Evolutionary conservation across 2,329 filamentous ascomycete genomes (phyloP).

Genomic region (Cordyceps tenuipes): DNA sequence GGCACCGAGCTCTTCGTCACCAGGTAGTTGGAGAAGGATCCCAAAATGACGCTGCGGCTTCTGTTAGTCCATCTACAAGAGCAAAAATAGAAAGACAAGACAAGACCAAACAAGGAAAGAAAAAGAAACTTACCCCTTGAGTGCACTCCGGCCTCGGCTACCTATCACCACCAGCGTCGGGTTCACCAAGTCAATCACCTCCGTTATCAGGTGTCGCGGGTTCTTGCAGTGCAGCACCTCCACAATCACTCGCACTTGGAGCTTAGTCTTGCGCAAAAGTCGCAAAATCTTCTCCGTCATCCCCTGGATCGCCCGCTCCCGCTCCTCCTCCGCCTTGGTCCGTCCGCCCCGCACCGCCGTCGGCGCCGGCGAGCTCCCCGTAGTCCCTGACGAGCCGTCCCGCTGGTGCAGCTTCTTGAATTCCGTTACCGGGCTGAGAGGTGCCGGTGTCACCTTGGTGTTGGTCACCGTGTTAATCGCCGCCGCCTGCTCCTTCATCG

Average conservation of each 20-base stretch:
- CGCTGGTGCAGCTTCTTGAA: constrained; percentile 23
- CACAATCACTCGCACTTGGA: constrained; percentile 88
- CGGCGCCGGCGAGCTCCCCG: constrained; percentile 40
- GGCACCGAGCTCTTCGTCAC: constrained; percentile 95
- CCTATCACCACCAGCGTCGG: constrained; percentile 91
- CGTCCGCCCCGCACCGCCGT: constrained; percentile 38
- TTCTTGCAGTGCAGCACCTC: constrained; percentile 99
- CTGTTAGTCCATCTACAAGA: neutral
- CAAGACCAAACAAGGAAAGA: neutral
- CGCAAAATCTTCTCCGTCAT: constrained; percentile 81
- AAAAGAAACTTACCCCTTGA: constrained; percentile 70
- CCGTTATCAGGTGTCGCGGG: constrained; percentile 89
- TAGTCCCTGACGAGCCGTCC: constrained; percentile 22
- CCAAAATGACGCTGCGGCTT: constrained; percentile 67
- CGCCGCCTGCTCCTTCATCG: constrained; percentile 66
- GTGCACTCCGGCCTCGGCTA: constrained; percentile 78
- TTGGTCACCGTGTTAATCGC: constrained; percentile 58
- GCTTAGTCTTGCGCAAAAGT: constrained; percentile 76
- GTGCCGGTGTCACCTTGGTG: constrained; percentile 25
- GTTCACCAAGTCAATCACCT: constrained; percentile 89
- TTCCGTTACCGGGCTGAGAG: constrained; percentile 26
- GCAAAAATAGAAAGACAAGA: neutral
- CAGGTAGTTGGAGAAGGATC: constrained; percentile 94
- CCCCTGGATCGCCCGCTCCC: constrained; percentile 69
- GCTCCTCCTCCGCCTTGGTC: constrained; percentile 64